These are phyloP conservation scores for Diplodia corticola DNA, from an alignment of 2,329 filamentous ascomycete genomes.

Conservation along the genomic window DNA sequence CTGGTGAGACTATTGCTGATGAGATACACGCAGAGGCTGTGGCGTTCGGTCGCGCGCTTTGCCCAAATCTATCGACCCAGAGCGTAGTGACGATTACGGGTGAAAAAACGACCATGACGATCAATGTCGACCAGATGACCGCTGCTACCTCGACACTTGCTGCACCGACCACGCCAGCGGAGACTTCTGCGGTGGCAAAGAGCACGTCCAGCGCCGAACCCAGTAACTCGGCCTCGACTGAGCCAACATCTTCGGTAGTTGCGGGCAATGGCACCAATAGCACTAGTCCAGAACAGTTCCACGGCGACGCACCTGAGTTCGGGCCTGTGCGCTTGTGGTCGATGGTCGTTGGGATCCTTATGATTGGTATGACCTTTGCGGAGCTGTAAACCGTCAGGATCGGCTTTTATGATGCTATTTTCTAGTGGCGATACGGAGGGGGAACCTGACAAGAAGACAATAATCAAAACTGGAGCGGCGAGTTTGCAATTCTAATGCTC, in stretches of 20 bases:
- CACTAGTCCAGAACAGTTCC: neutral
- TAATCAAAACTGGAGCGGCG: neutral
- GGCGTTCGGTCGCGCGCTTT: neutral
- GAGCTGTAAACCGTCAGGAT: conserved; percentile 22
- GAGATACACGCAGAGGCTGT: neutral
- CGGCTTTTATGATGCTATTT: neutral
- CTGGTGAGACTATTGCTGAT: neutral
- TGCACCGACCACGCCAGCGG: neutral
- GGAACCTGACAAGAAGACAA: neutral
- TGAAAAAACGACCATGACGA: neutral
- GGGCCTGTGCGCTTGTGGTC: conserved; percentile 12
- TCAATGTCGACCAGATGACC: neutral
- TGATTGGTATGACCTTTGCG: conserved; percentile 22
- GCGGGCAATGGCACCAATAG: neutral
- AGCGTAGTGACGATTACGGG: neutral
- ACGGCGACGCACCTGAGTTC: conserved; percentile 14
- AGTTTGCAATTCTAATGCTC: neutral
- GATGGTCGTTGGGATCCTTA: conserved; percentile 12
- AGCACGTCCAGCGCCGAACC: neutral
- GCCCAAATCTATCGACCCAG: conserved; percentile 2
- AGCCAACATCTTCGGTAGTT: neutral
- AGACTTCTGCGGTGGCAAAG: neutral
- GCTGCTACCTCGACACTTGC: neutral
- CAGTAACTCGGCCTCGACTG: neutral
- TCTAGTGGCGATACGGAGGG: neutral